Evolutionary conservation across 1,284 basidiomycete species (phyloP), one percentile per base, ranked within the genome.

Genomic region (Cutaneotrichosporon dermatis): DNA sequence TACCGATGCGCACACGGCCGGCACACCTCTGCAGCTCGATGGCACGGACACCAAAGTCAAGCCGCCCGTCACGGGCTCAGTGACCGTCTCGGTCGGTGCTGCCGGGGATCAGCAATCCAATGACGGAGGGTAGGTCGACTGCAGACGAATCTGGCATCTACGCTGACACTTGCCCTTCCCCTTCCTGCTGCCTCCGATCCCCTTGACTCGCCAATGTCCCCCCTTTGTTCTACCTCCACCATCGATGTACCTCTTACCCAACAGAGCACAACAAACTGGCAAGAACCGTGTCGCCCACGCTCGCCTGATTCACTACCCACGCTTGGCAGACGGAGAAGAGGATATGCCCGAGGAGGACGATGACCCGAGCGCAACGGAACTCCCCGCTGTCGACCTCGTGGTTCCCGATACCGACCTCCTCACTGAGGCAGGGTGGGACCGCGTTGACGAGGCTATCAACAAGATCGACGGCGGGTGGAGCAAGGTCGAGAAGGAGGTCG

Each of bases 401-500:
- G 66, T 77, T 0, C 73, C 74, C 16, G 63, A 60, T 12, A 66
- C 66, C 1, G 40, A 34, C 5, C 72, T 71, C 1, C 54, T 76
- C 33, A 69, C 71, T 4, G 85, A 88, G 57, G 71, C 81, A 33
- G 80, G 83, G 6, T 86, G 89, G 79, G 89, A 92, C 59, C 79
- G 79, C 2, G 82, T 92, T 39, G 87, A 90, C 68, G 89, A 90
- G 60, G 75, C 89, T 44, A 81, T 92, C 57, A 81, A 82, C 55
- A 63, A 63, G 9, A 54, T 75, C 13, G 71, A 72, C 46, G 69
- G 66, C 8, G 68, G 64, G 35, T 65, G 67, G 65, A 62, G 52
- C n/a, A 58, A 57, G 35, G 66, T 56, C 34, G 62, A 63, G 33
- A 44, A 40, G 13, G 55, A 55, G 35, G 51, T 52, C 1, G 58